Conservation (phyloP, 1,139 yeast genomes). For the Taphrina flavorubra region DNA sequence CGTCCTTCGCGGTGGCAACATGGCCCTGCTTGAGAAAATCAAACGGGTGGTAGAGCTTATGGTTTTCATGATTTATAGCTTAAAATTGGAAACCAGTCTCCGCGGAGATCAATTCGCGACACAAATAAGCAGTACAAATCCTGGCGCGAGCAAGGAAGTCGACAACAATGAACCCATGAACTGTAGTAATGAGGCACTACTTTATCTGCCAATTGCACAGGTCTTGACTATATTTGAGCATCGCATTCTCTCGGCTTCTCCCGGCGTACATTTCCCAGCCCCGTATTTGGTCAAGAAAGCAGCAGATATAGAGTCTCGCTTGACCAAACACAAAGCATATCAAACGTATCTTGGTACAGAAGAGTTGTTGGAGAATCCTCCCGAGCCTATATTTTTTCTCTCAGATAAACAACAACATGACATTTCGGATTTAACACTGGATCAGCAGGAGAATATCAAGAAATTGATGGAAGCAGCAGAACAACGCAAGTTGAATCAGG, state of each 20-base stretch:
- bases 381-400: slow-evolving; percentile 25
- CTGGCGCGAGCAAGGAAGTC: not conserved
- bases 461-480: slow-evolving; percentile 34
- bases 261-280: slow-evolving; percentile 69
- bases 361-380: slow-evolving; percentile 15
- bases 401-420: slow-evolving; percentile 28
- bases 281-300: slow-evolving; percentile 64
- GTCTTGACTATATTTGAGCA: slow-evolving; percentile 44
- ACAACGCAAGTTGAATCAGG: slow-evolving; percentile 30
- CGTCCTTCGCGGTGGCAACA: slow-evolving; percentile 74
- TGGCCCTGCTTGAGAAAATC: slow-evolving; percentile 63
- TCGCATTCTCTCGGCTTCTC: slow-evolving; percentile 68
- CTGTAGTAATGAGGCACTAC: slow-evolving; percentile 13
- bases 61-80: slow-evolving; percentile 75
- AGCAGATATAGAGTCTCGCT: slow-evolving; percentile 51
- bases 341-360: slow-evolving; percentile 21
- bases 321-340: slow-evolving; percentile 45
- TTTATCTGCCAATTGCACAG: slow-evolving; percentile 44
- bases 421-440: slow-evolving; percentile 26
- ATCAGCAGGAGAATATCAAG: slow-evolving; percentile 33
- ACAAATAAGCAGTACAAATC: not conserved
- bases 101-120: slow-evolving; percentile 72
- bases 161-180: not conserved
- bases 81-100: slow-evolving; percentile 79
- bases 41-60: slow-evolving; percentile 82